Base-by-base conservation (phyloP, 192 early-diverging fungal species). In the Backusella luteola region DNA sequence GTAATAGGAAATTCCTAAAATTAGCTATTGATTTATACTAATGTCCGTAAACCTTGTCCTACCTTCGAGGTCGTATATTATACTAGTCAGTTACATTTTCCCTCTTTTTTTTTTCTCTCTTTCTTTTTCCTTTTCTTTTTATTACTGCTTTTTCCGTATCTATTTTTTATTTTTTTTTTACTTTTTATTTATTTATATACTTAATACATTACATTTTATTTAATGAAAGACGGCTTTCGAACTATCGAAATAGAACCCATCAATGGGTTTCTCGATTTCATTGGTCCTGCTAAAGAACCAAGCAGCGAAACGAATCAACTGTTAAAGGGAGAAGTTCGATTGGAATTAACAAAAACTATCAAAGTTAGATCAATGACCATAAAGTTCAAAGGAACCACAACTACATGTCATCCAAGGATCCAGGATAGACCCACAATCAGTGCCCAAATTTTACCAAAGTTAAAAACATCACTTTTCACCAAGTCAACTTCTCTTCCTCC, bases 311-410 rank as follows among this genome's bases (percentile, higher is more conserved):
- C 56, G 11, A 63, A 41, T 74, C 73, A 46, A 21, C 8, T 70
- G 39, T 53, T 81, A 21, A 49, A 77, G 23, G 81, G 81, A 12
- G 52, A 72, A 36, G 35, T 77, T n/a, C 32, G 34, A 7, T 26
- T 83, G n/a, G 68, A 75, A 11, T 34, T 83, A 36, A 76, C 70
- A 23, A 79, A 66, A 36, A 11, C 77, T 6, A 34, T 77, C 34
- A 83, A 78, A 34, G 73, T 79, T 12, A 46, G 46, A 32, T 66
- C 63, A 7, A 83, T 83, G 42, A 66, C 17, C 4, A 53, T 83
- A 23, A 83, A 79, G 66, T 83, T 83, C 56, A 83, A 79, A 66
- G 81, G 81, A 1, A 69, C 39, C 21, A 69, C 71, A 34, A 59
- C 15, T 3, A 56, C 63, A 0, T 11, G 21, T 0, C 42, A 78